phyloP scores from a whole-genome alignment of 2,329 filamentous ascomycete species.

The Aspergillus neoniger region DNA sequence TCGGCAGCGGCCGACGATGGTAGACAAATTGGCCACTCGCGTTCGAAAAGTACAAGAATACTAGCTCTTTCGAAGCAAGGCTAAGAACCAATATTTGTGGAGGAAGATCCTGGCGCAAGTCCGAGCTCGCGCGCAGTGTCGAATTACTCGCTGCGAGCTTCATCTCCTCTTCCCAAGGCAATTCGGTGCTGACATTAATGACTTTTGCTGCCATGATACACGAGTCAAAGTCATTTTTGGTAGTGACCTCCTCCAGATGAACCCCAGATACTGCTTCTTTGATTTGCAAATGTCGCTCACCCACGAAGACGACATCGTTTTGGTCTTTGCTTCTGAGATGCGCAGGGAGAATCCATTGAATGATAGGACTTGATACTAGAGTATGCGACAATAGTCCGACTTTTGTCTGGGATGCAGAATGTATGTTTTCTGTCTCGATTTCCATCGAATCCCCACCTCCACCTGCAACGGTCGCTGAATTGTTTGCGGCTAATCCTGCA shows the following conservation, averaged over 20 bases:
- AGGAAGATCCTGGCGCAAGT: constrained; percentile 51
- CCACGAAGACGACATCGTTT: constrained; percentile 85
- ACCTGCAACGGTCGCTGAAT: constrained; percentile 3
- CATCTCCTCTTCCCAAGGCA: constrained; percentile 38
- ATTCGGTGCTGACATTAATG: constrained; percentile 61
- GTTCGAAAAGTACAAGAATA: constrained; percentile 71
- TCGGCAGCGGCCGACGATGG: constrained; percentile 61
- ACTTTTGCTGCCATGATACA: constrained; percentile 78
- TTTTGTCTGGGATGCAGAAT: constrained; percentile 44
- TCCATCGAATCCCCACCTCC: constrained; percentile 19
- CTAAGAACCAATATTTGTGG: constrained; percentile 81
- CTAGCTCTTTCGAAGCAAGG: constrained; percentile 69
- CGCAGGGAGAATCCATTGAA: constrained; percentile 77
- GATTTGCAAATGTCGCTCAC: constrained; percentile 78
- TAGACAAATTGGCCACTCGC: constrained; percentile 61
- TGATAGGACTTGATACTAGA: constrained; percentile 71
- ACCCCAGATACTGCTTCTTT: constrained; percentile 67
- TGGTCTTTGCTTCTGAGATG: constrained; percentile 67
- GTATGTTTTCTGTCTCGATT: constrained; percentile 12
- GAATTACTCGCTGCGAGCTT: constrained; percentile 21
- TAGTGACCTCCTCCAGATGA: constrained; percentile 72
- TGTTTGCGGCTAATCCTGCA: constrained; percentile 1
- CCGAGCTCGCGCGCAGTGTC: constrained; percentile 9
- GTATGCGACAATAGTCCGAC: constrained; percentile 79
- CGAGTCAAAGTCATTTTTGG: constrained; percentile 75